Evolutionary conservation across 2,329 filamentous ascomycete species (phyloP).

Genomic region (Penicillium sp.): DNA sequence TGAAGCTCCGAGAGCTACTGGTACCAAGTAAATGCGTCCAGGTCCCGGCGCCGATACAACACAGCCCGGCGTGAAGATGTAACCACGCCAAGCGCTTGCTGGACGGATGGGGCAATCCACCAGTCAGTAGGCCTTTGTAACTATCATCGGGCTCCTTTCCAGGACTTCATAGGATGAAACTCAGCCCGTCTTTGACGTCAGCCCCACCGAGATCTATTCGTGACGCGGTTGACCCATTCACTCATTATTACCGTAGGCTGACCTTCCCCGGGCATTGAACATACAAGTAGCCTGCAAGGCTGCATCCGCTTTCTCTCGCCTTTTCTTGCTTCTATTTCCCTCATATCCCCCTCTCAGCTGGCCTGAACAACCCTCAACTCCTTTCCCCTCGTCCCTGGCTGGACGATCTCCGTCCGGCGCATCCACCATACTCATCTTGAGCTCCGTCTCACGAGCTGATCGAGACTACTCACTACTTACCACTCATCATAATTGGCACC

Average conservation of each 20-base stretch:
- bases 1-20: neutral
- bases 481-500: neutral
- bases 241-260: slow-evolving; percentile 14
- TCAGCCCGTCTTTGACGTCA: slow-evolving; percentile 17
- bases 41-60: slow-evolving; percentile 6
- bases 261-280: slow-evolving; percentile 3
- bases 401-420: neutral
- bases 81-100: slow-evolving; percentile 4
- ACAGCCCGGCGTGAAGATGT: slow-evolving; percentile 6
- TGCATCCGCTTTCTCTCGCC: neutral
- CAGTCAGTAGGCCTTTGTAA: neutral
- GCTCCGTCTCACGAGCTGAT: neutral
- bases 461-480: neutral
- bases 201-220: slow-evolving; percentile 9
- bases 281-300: slow-evolving; percentile 5
- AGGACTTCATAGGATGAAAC: neutral
- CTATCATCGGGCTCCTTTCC: neutral
- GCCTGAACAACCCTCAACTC: slow-evolving; percentile 13
- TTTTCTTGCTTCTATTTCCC: neutral
- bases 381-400: slow-evolving; percentile 1
- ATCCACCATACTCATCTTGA: slow-evolving; percentile 4
- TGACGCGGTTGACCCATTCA: slow-evolving; percentile 10
- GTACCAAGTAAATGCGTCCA: neutral
- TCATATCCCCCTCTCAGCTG: slow-evolving; percentile 16
- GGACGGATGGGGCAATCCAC: slow-evolving; percentile 5